Evolutionary conservation across 2,329 filamentous ascomycete genomes (phyloP).

Genomic region (Zymoseptoria pseudotritici): DNA sequence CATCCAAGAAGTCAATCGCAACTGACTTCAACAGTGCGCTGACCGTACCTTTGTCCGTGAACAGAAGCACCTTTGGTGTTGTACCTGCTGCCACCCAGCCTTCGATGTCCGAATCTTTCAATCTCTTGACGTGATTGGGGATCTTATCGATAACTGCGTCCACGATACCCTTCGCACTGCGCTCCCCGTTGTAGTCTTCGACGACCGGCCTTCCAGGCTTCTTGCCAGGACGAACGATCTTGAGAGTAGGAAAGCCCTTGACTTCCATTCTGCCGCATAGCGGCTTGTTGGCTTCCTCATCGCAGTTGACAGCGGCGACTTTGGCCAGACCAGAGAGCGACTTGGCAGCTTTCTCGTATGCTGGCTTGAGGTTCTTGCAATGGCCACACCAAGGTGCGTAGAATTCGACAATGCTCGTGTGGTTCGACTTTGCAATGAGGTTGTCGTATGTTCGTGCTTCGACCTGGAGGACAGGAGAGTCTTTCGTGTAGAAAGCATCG

Average conservation of each 20-base stretch:
- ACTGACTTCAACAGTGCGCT: constrained; percentile 75
- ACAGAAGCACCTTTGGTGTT: constrained; percentile 77
- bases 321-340: constrained; percentile 87
- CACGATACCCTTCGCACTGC: constrained; percentile 78
- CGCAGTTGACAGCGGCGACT: constrained; percentile 90
- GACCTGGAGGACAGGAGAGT: constrained; percentile 78
- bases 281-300: constrained; percentile 84
- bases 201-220: constrained; percentile 72
- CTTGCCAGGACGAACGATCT: constrained; percentile 80
- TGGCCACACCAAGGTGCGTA: constrained; percentile 98
- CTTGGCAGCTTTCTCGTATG: constrained; percentile 88
- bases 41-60: constrained; percentile 86
- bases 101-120: constrained; percentile 73
- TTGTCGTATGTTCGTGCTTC: constrained; percentile 71
- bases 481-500: constrained; percentile 75
- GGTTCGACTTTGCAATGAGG: constrained; percentile 79
- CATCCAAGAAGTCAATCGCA: constrained; percentile 82
- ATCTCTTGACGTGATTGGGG: constrained; percentile 77
- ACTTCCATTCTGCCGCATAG: constrained; percentile 81
- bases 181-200: constrained; percentile 82
- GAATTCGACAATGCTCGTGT: constrained; percentile 61
- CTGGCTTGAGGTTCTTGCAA: constrained; percentile 90
- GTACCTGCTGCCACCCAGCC: constrained; percentile 60
- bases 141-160: constrained; percentile 81
- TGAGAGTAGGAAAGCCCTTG: constrained; percentile 90